These are phyloP conservation scores for Flagelloscypha sp. DNA, from an alignment of 768 basidiomycete genomes.

Conservation along the genomic window DNA sequence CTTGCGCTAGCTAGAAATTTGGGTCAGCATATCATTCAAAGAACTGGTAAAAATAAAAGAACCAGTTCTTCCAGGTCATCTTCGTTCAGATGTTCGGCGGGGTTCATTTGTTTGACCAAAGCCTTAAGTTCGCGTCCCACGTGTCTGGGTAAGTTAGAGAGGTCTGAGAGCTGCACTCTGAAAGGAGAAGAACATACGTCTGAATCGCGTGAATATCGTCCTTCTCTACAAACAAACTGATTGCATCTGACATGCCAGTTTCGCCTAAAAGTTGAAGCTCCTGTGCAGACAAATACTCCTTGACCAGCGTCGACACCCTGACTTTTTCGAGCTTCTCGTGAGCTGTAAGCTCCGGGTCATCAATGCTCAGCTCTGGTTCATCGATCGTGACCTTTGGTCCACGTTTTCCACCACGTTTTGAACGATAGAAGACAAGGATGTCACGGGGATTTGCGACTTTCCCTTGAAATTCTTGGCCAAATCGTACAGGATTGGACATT, in stretches of 20 bases:
- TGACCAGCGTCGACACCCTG: slow-evolving; percentile 81
- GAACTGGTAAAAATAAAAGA: neutral
- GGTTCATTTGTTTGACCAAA: slow-evolving; percentile 61
- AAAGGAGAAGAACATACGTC: slow-evolving; percentile 41
- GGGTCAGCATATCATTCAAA: neutral
- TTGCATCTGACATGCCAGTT: slow-evolving; percentile 86
- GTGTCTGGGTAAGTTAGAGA: slow-evolving; percentile 40
- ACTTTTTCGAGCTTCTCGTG: slow-evolving; percentile 75
- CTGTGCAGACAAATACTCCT: slow-evolving; percentile 88
- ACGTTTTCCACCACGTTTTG: slow-evolving; percentile 52
- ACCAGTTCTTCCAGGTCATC: slow-evolving; percentile 71
- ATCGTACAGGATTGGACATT: slow-evolving; percentile 92
- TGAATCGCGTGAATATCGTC: slow-evolving; percentile 92
- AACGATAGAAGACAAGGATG: slow-evolving; percentile 81
- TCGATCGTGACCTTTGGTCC: slow-evolving; percentile 59
- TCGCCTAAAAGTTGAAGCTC: slow-evolving; percentile 89
- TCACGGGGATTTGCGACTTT: slow-evolving; percentile 92
- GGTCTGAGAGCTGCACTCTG: slow-evolving; percentile 4
- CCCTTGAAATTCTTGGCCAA: slow-evolving; percentile 92
- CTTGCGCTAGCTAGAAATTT: slow-evolving; percentile 48
- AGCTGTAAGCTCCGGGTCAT: slow-evolving; percentile 57
- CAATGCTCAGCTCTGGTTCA: slow-evolving; percentile 73
- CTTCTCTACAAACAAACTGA: slow-evolving; percentile 94
- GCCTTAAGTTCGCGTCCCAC: slow-evolving; percentile 49
- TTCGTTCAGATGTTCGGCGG: slow-evolving; percentile 61